Base-by-base conservation (phyloP, 345 rosid species). In the Anacardium occidentale region DNA sequence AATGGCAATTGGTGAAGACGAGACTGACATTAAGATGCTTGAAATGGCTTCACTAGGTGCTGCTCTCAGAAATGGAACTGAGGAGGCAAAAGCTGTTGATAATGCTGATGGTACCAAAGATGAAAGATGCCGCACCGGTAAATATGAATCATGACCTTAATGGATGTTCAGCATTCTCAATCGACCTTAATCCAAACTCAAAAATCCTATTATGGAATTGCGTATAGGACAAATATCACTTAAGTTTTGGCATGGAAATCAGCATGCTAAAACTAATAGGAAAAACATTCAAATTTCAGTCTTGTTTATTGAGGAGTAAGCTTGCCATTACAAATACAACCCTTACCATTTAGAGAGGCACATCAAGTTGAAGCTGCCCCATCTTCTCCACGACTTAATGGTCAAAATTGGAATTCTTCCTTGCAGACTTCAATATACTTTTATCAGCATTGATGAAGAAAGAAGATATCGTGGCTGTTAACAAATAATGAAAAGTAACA, bases 1-100 rank as follows among this genome's bases (percentile, higher is more conserved):
- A 72, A 88, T 95, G 97, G 98, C 97, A 10, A 87, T 95, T 50
- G 97, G 98, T 13, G 99, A 90, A 68, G 99, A 97, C 15, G 99
- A 95, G 78, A 93, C 91, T 34, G 98, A 95, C 64, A 68, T 83
- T 11, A 93, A 92, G 85, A 92, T 92, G 98, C 96, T 92, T 42
- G 86, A 92, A 81, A 60, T 95, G 73, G 99, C 97, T 21, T 82
- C 98, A 18, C 80, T 85, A 4, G 99, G 97, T 52, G 66, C 91
- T 48, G 98, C 90, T 75, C 84, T 92, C 24, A 84, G 98, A 77
- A 95, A 92, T 57, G 99, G 91, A 52, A 69, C 98, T 18, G 92
- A 89, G 71, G 92, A 90, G 82, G 83, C 98, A n/a, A 94, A 95
- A 75, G 92, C 89, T 0, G 92, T 87, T 76, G 98, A 98, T 18